These are phyloP conservation scores for Kurtzmaniella quercitrusa DNA, from an alignment of 1,139 yeast species.

Conservation along the genomic window DNA sequence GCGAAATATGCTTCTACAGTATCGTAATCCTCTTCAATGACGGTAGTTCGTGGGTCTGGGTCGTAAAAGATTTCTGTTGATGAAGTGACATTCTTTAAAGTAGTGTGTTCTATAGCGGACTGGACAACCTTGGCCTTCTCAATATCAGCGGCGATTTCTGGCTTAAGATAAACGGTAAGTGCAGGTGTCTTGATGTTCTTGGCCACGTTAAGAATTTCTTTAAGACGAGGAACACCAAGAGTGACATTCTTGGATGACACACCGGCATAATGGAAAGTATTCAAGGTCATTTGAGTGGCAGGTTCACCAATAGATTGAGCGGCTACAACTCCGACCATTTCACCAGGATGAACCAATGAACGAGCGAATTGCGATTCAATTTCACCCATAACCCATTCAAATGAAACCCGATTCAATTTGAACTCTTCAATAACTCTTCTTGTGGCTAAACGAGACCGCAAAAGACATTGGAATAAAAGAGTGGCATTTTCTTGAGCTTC, in stretches of 20 bases:
- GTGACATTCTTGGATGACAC: constrained; percentile 98
- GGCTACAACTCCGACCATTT: constrained; percentile 99
- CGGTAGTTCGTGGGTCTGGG: constrained; percentile 96
- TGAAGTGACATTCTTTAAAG: constrained; percentile 91
- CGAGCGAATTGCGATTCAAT: constrained; percentile 90
- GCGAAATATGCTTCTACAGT: constrained; percentile 97
- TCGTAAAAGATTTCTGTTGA: constrained; percentile 96
- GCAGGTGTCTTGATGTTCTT: constrained; percentile 99
- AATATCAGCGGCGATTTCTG: constrained; percentile 79
- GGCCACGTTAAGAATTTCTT: constrained; percentile 98
- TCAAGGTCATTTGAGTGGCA: constrained; percentile 98
- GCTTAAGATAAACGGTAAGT: constrained; percentile 81
- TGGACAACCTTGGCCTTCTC: constrained; percentile 93
- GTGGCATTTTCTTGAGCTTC: constrained; percentile 96
- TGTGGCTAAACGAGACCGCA: constrained; percentile 87
- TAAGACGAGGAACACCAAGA: constrained; percentile 98
- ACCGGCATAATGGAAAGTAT: constrained; percentile 99
- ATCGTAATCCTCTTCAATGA: constrained; percentile 93
- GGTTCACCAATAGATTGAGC: constrained; percentile 99
- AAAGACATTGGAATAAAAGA: constrained; percentile 80
- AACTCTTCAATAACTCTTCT: constrained; percentile 91
- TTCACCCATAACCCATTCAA: constrained; percentile 95
- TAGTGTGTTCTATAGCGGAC: constrained; percentile 95
- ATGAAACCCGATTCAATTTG: constrained; percentile 77
- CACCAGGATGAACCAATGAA: constrained; percentile 96